Base-by-base conservation (phyloP, 1,284 basidiomycete genomes). In the Thecaphora thlaspeos region DNA sequence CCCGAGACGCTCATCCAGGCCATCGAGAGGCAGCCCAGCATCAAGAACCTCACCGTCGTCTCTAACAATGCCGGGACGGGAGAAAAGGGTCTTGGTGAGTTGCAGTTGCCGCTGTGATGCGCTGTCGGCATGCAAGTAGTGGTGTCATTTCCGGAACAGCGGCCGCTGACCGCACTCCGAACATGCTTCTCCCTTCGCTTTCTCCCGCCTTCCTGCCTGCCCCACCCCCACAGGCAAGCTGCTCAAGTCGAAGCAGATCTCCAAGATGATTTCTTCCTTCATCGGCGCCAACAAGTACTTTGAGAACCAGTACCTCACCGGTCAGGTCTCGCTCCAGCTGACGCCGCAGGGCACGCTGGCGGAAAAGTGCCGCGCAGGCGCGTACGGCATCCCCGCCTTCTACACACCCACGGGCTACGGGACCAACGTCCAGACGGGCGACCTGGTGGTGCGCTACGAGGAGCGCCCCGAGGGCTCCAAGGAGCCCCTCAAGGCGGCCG, bases 381-480 rank as follows among this genome's bases (percentile, higher is more conserved):
- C 89, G 3, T 90, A 91, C 21, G 94, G 94, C 51, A 93, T 95
- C 68, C 94, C 94, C 7, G 93, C 90, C 11, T 93, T 98, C 82
- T 98, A 84, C 81, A 97, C 92, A 4, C 90, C 92, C 4, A 95
- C 92, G 2, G 94, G 93, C 1, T 68, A 64, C 53, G 79, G 79
- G 10, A 81, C 80, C 0, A 72, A 74, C 8, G 76, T 81, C 0
- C 75, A 81, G 61, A 78, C 75, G 1, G 80, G 80, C 11, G 76
- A 77, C 14, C 74, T 81, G 30, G 73, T 80, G 3, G 75, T 76
- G 40, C 49, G 68, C 36, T 81, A 81, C 71, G 43, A 65, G 21
- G 42, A 43, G 30, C 51, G 61, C 15, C 42, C 49, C 4, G 62
- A 67, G 39, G 57, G 64, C 2, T 40, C 36, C 42, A 63, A 53